Percentiles rank a stretch among this genome's conserved stretches.
phyloP scores from a whole-genome alignment of 441 rosid species.

The Populus tomentosa region DNA sequence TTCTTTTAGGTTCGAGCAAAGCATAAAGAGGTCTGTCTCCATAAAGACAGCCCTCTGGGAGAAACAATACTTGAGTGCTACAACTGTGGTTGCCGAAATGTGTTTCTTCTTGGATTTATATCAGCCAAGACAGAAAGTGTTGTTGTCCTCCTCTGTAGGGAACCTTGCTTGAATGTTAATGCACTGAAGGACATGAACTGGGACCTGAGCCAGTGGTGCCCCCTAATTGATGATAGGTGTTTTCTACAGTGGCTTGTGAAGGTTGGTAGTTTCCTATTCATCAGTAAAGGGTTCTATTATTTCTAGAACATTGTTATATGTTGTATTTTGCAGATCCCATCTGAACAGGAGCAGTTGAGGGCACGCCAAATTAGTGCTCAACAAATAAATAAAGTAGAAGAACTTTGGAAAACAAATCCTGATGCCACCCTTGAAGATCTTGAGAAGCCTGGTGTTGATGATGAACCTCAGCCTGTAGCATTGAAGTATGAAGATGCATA shows the following conservation, averaged over 20 bases:
- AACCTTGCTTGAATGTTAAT: slow-evolving; percentile 95
- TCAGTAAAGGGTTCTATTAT: not conserved
- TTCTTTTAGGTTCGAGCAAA: slow-evolving; percentile 87
- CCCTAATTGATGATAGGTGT: slow-evolving; percentile 98
- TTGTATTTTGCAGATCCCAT: slow-evolving; percentile 64
- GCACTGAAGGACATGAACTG: slow-evolving; percentile 99
- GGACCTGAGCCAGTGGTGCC: slow-evolving; percentile 99
- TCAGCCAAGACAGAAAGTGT: slow-evolving; percentile 99
- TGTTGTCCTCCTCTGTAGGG: slow-evolving; percentile 97
- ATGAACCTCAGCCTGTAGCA: slow-evolving; percentile 95
- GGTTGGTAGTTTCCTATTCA: slow-evolving; percentile 42
- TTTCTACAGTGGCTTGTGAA: slow-evolving; percentile 98
- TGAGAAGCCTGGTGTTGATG: slow-evolving; percentile 99
- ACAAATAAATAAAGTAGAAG: slow-evolving; percentile 98
- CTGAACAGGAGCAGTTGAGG: slow-evolving; percentile 98
- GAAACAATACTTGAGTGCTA: slow-evolving; percentile 99
- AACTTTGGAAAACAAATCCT: slow-evolving; percentile 97
- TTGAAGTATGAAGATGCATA: slow-evolving; percentile 98
- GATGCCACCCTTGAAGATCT: slow-evolving; percentile 99
- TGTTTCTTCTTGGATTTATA: slow-evolving; percentile 96
- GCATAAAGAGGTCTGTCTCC: slow-evolving; percentile 99
- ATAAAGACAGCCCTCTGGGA: slow-evolving; percentile 97
- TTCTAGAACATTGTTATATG: slow-evolving; percentile 21
- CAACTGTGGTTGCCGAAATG: slow-evolving; percentile 97
- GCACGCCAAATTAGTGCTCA: slow-evolving; percentile 99